Percentiles rank a stretch among this genome's conserved stretches.
These are phyloP conservation scores for Solanum clarkiae DNA, from an alignment of 257 asterid species.

Conservation along the genomic window DNA sequence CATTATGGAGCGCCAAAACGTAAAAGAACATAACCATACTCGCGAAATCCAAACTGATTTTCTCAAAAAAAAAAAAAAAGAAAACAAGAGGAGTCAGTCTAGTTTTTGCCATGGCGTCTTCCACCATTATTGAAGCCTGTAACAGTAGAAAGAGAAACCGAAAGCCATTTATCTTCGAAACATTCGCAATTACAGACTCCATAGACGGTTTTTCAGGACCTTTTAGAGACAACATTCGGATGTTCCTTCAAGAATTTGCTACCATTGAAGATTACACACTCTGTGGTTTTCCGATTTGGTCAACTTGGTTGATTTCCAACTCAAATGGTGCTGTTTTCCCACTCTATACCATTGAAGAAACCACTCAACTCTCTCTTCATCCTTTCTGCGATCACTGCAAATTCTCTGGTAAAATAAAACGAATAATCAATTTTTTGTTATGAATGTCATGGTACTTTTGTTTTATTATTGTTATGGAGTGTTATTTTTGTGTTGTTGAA, in stretches of 20 bases:
- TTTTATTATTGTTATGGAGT: neutral
- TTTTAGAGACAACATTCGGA: conserved; percentile 42
- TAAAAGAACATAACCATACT: neutral
- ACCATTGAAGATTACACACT: conserved; percentile 29
- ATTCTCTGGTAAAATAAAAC: conserved; percentile 30
- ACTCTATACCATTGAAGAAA: conserved; percentile 54
- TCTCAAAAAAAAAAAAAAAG: neutral
- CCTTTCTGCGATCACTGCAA: conserved; percentile 64
- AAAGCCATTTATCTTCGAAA: conserved; percentile 28
- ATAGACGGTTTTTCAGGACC: conserved; percentile 23
- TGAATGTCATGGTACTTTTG: neutral
- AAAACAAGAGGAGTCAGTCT: neutral
- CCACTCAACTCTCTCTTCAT: conserved; percentile 27
- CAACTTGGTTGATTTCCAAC: conserved; percentile 20
- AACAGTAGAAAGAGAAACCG: conserved; percentile 17
- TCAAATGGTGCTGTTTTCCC: conserved; percentile 31
- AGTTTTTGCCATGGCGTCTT: conserved; percentile 35
- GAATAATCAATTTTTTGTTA: neutral
- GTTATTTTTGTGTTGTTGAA: conserved; percentile 1
- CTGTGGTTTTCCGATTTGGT: conserved; percentile 52
- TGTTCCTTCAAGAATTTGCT: conserved; percentile 39
- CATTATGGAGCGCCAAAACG: conserved; percentile 36
- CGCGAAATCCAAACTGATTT: conserved; percentile 6
- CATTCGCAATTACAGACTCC: conserved; percentile 14
- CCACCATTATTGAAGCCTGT: conserved; percentile 20